Evolutionary conservation across 495 filamentous ascomycete genomes (phyloP), one percentile per base, ranked within the genome.

Genomic region (Penicillium canariense): DNA sequence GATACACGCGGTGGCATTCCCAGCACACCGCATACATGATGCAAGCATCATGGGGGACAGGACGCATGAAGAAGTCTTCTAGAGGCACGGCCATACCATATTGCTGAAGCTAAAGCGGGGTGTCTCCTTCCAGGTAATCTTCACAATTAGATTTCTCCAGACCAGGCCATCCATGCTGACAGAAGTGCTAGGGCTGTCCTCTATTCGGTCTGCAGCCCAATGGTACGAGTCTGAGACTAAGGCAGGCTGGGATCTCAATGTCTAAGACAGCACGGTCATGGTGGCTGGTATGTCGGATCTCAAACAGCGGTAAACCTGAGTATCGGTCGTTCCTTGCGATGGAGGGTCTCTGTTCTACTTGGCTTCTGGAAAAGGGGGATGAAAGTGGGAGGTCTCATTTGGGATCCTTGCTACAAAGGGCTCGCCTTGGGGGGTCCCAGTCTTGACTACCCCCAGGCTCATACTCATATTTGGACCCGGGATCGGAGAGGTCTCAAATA

Each of bases 261-360:
- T 66, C 58, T 66, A 45, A 64, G 63, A 66, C 61, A 66, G 15
- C 18, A 25, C 38, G 7, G 6, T n/a, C 12, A 45, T 27, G 9
- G 22, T 17, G 23, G 32, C 12, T 25, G 26, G 17, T 34, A 23
- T 22, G 31, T 60, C 55, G 43, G 38, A 20, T 39, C 17, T 15
- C 31, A 64, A 66, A 61, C 45, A 64, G 63, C 63, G 63, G 63
- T 64, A 63, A 54, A 38, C 20, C 31, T 8, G 55, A 36, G 18
- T 44, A 49, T 61, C 30, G 50, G 56, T 60, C 30, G 39, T 12
- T 45, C 34, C 23, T 15, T 42, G 28, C 20, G 5, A 38, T 46
- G 48, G 17, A 25, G 12, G 42, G 40, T 59, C 34, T 52, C 20
- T 22, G 51, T 46, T 53, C 49, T 57, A 28, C 48, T 20, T 15